Base-by-base conservation (phyloP, 768 basidiomycete species). In the Austroboletus eburneus region DNA sequence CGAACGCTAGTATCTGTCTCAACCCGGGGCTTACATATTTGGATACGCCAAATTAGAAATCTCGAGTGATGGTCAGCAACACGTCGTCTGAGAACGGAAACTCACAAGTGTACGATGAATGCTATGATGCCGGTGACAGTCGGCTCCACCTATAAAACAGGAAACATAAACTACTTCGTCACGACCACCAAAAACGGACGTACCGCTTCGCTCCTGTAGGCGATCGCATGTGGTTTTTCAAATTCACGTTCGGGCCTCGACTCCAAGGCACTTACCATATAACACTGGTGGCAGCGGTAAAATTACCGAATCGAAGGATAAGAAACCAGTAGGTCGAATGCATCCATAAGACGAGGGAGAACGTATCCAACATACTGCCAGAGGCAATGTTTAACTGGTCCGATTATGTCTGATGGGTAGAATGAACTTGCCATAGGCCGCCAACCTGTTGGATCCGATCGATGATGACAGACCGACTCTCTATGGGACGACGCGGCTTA, bases 31-130 rank as follows among this genome's bases (percentile, higher is more conserved):
- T 32, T 34, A 45, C 42, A 43, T 43, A 22, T 43, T 33, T 48
- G 47, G 13, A 48, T 30, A 6, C 37, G 42, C 48, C 48, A 39
- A 3, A 30, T 24, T 25, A 49, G 30, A 33, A 43, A 49, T n/a
- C 48, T 49, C 25, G 1, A 9, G 22, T 13, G 7, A 13, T 21
- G 20, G 18, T 49, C 42, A 39, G 14, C 9, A 23, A 27, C 18
- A 30, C 17, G 9, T 4, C 14, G 10, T 4, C 3, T 9, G 21
- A 2, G 10, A 43, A 29, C 4, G 7, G 16, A 6, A 5, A 27
- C 43, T 45, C 39, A 49, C 48, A 39, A 23, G 23, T 43, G 47
- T 39, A 36, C 43, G 5, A 29, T 5, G 12, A 44, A 35, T 9
- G 48, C 43, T 5, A 49, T 29, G 4, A 22, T 12, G 14, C 33